Conservation (phyloP, 106 monocot species). For the Dendrobium catenatum region DNA sequence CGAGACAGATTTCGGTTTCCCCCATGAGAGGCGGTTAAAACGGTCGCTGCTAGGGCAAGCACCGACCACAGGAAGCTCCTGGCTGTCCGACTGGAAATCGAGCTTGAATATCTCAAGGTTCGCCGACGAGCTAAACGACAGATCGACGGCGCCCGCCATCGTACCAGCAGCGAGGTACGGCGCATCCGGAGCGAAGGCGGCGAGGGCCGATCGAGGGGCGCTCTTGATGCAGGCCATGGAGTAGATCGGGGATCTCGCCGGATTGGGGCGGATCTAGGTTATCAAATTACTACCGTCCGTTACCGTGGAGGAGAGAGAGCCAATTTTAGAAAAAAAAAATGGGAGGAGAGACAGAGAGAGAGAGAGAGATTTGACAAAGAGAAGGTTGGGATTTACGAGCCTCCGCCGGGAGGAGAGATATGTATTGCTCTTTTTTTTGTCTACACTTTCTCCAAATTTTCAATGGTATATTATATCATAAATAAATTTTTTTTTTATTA, state of each 20-base stretch:
- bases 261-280: not conserved
- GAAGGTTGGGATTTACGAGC: too few relatives aligned
- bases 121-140: slow-evolving; percentile 81
- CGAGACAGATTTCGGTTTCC: slow-evolving; percentile 28
- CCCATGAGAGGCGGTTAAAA: slow-evolving; percentile 89
- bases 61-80: slow-evolving; percentile 56
- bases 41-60: slow-evolving; percentile 61
- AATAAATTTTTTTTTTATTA: too few relatives aligned
- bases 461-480: too few relatives aligned
- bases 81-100: slow-evolving; percentile 64
- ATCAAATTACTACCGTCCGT: too few relatives aligned
- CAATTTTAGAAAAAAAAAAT: too few relatives aligned
- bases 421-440: too few relatives aligned
- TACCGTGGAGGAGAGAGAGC: too few relatives aligned
- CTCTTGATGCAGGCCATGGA: slow-evolving; percentile 92
- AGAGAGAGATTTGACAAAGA: too few relatives aligned
- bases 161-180: slow-evolving; percentile 90
- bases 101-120: slow-evolving; percentile 92
- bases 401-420: too few relatives aligned
- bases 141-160: slow-evolving; percentile 89
- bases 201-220: slow-evolving; percentile 81
- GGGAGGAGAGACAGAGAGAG: too few relatives aligned
- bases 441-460: too few relatives aligned
- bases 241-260: slow-evolving; percentile 6
- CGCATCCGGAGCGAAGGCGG: slow-evolving; percentile 73